Percentiles rank a stretch among this genome's conserved stretches.
Conservation (phyloP, 805 yeast species). For the Ogataea methylovora region DNA sequence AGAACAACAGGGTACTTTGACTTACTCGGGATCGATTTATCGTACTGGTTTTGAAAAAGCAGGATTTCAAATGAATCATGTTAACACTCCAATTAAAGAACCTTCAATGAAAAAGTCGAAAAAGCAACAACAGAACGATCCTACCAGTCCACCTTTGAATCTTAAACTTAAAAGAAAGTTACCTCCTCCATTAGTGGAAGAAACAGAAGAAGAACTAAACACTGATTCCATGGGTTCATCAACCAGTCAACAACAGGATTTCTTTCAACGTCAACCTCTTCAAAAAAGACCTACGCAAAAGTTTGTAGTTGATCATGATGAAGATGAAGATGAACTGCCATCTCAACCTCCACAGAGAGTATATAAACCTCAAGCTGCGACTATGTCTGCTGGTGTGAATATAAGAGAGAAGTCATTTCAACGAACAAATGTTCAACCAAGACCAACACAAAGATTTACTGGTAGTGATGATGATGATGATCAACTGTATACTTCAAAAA, state of each 20-base stretch:
- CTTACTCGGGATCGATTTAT: constrained; percentile 26
- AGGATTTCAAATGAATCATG: constrained; percentile 23
- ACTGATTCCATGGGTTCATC: neutral
- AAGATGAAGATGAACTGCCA: neutral
- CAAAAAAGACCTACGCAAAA: constrained; percentile 2
- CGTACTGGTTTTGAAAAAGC: constrained; percentile 29
- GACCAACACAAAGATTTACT: constrained; percentile 1
- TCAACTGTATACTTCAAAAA: too few species aligned
- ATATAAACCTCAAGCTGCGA: neutral
- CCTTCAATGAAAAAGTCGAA: constrained; percentile 1
- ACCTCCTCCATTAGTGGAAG: constrained; percentile 16
- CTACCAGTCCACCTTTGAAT: constrained; percentile 1
- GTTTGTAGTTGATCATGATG: neutral
- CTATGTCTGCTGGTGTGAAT: constrained; percentile 1
- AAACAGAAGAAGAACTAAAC: neutral
- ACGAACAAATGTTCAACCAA: neutral
- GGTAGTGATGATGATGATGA: constrained; percentile 1
- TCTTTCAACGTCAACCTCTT: neutral
- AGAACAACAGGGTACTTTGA: constrained; percentile 24
- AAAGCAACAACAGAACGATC: neutral
- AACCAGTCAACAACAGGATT: neutral
- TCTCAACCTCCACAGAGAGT: neutral
- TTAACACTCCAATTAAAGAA: constrained; percentile 2
- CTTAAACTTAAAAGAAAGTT: constrained; percentile 16
- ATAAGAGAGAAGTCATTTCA: too few species aligned